Percentiles rank a stretch among this genome's conserved stretches.
Evolutionary conservation across 768 basidiomycete species (phyloP).

Genomic region (Tulasnella sp.): DNA sequence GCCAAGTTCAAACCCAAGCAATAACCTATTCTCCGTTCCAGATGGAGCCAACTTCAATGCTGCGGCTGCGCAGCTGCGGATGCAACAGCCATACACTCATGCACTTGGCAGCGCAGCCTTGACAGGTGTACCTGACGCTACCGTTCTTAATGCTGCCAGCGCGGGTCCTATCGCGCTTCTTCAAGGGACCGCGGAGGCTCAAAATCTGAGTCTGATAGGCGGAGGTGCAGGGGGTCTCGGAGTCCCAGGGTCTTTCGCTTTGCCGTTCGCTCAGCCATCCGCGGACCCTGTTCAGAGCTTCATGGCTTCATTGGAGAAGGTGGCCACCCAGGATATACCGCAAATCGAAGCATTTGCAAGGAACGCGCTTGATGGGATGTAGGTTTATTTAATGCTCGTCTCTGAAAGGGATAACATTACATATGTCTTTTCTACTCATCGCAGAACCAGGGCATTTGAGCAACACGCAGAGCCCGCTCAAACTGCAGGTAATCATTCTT

Average conservation of each 20-base stretch:
- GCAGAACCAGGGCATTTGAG: slow-evolving; percentile 22
- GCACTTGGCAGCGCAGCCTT: not conserved
- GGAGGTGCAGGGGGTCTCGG: not conserved
- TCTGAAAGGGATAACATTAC: not conserved
- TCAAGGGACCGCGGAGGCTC: not conserved
- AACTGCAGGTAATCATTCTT: slow-evolving; percentile 6
- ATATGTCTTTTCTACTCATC: not conserved
- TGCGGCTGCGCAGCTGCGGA: not conserved
- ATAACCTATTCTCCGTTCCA: not conserved
- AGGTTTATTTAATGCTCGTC: not conserved
- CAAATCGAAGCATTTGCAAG: slow-evolving; percentile 22
- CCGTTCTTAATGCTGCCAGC: not conserved
- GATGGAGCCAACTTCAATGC: not conserved
- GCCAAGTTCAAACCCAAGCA: not conserved
- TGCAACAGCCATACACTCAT: not conserved
- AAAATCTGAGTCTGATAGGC: not conserved
- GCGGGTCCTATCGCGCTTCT: not conserved
- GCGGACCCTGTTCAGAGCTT: not conserved
- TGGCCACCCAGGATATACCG: slow-evolving; percentile 18
- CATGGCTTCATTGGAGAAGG: slow-evolving; percentile 5
- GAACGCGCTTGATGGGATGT: slow-evolving; percentile 25
- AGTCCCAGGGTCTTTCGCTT: not conserved
- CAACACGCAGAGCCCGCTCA: slow-evolving; percentile 23
- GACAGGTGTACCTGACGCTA: not conserved
- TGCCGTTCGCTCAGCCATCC: not conserved